Evolutionary conservation across 176 grass and related monocot genomes (phyloP).

Genomic region (Oryza meyeriana): DNA sequence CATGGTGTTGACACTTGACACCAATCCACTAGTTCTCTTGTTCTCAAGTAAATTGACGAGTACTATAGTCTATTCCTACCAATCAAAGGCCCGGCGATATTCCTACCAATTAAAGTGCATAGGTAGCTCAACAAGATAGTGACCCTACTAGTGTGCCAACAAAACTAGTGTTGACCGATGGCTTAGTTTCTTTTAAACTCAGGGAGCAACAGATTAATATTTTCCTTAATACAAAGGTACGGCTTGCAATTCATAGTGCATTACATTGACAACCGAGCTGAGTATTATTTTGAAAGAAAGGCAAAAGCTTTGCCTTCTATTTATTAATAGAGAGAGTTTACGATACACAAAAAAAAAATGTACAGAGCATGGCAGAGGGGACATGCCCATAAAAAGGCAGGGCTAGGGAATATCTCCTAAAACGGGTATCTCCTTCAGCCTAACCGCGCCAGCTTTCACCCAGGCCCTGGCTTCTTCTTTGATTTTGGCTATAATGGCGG

Average conservation of each 20-base stretch:
- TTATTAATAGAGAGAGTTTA: no score
- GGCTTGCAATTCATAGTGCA: background rate
- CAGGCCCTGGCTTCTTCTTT: no score
- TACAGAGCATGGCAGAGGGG: no score
- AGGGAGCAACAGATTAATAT: background rate
- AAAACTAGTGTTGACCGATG: background rate
- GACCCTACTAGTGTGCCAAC: background rate
- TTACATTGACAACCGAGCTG: background rate
- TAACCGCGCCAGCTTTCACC: no score
- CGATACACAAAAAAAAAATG: no score
- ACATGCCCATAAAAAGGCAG: no score
- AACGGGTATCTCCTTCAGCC: no score
- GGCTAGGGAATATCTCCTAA: no score
- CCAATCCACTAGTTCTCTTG: background rate
- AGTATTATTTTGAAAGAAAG: no score
- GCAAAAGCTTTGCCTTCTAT: no score
- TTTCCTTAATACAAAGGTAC: background rate
- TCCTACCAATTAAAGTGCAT: slow-evolving; percentile 4
- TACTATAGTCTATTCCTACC: background rate
- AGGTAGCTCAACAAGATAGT: background rate
- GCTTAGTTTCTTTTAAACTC: background rate
- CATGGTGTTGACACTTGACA: background rate
- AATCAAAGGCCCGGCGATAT: no score
- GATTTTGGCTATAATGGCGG: no score
- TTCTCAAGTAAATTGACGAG: background rate